Base-by-base conservation (phyloP, 768 basidiomycete species). In the Collybia nuda region DNA sequence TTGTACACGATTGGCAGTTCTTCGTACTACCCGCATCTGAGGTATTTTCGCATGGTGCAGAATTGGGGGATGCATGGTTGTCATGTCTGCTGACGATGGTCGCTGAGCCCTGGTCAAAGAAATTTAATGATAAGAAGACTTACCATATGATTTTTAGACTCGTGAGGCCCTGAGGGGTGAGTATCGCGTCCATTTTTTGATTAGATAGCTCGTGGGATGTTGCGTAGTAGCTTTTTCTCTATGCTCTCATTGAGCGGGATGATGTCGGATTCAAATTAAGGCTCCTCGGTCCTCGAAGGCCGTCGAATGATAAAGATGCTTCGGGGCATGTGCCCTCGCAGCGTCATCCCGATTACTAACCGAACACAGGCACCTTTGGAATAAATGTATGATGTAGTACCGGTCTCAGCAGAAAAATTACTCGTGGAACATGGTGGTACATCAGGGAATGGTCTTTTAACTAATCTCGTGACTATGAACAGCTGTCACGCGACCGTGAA, bases 1-100 rank as follows among this genome's bases (percentile, higher is more conserved):
- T 32, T 32, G 32, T 11, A 32, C 9, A 11, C 32, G 32, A 32
- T 32, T 11, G 32, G 32, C 2, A 11, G 9, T 11, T 32, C 32
- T 51, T 35, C 28, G 18, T 36, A 23, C 44, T 29, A 18, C 36
- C 23, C 32, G 21, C 14, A 23, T 41, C 38, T 32, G 50, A 37
- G 51, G 41, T 23, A 32, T 18, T 23, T 17, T 37, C 45, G 15
- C 36, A 11, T 32, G 32, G 32, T 40, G 17, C 2, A 40, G 42
- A 52, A 14, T 12, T 21, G 18, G 40, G 22, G 12, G 22, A 41
- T 18, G 39, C 38, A 42, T 52, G 45, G 44, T 21, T 38, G 32
- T n/a, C 26, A 36, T 18, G 51, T 53, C 56, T 52, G 51, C 37
- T 58, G 56, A 51, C 21, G 26, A 40, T 43, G 15, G 39, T 44